Percentiles rank a stretch among this genome's conserved stretches.
phyloP scores from a whole-genome alignment of 1,284 basidiomycete species.

The Heterobasidion annosum region DNA sequence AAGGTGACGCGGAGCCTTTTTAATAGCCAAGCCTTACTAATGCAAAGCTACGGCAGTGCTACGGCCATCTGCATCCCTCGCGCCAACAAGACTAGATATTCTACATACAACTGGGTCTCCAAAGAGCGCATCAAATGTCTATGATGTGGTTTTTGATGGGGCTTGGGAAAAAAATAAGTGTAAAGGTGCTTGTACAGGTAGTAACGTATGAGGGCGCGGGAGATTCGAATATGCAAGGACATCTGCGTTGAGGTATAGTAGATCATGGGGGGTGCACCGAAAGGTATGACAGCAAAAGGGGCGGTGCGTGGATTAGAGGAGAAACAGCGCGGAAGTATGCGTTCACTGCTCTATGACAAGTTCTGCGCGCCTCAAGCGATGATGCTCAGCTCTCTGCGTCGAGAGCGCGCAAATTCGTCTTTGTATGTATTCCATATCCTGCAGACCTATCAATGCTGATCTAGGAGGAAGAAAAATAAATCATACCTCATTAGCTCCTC shows the following conservation, averaged over 20 bases:
- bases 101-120: no score
- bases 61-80: no score
- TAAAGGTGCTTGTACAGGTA: no score
- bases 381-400: conserved; percentile 64
- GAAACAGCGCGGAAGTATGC: neutral
- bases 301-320: neutral
- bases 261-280: neutral
- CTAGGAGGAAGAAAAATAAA: neutral
- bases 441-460: neutral
- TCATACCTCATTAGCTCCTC: conserved; percentile 79
- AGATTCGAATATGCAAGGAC: neutral
- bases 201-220: no score
- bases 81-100: no score
- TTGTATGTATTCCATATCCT: conserved; percentile 97
- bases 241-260: neutral
- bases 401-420: conserved; percentile 72
- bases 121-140: no score
- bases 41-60: no score
- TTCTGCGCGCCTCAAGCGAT: conserved; percentile 44
- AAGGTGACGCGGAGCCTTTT: no score
- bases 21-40: no score
- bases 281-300: neutral
- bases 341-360: neutral
- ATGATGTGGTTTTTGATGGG: no score
- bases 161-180: no score